Conservation (phyloP, 768 basidiomycete species). For the Amanita exitialis region DNA sequence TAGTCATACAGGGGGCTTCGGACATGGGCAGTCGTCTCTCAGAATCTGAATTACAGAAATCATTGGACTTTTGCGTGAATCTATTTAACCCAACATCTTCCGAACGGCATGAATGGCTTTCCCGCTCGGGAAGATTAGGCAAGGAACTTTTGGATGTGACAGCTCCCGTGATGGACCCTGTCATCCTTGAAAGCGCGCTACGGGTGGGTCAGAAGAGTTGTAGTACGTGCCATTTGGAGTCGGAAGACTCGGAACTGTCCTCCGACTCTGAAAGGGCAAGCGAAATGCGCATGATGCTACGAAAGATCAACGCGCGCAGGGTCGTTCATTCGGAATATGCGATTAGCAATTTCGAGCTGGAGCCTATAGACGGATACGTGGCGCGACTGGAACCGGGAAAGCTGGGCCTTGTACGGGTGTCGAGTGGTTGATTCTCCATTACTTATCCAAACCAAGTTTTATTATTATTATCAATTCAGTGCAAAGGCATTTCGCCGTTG, state of each 20-base stretch:
- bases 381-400: constrained; percentile 44
- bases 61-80: constrained; percentile 69
- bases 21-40: constrained; percentile 67
- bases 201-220: constrained; percentile 14
- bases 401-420: constrained; percentile 35
- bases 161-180: constrained; percentile 35
- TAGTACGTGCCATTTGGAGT: constrained; percentile 12
- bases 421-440: not conserved
- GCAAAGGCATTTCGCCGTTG: too few relatives aligned
- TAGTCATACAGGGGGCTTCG: constrained; percentile 74
- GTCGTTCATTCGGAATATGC: constrained; percentile 61
- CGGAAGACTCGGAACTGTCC: constrained; percentile 5
- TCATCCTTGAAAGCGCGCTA: constrained; percentile 26
- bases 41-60: constrained; percentile 63
- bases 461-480: not conserved
- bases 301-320: constrained; percentile 62
- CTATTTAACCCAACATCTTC: constrained; percentile 63
- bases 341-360: constrained; percentile 59
- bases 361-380: constrained; percentile 49
- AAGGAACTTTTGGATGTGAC: constrained; percentile 44
- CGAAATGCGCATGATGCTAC: constrained; percentile 44
- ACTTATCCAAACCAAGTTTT: not conserved
- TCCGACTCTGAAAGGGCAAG: constrained; percentile 24
- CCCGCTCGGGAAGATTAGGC: constrained; percentile 15
- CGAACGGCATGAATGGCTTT: constrained; percentile 41